Evolutionary conservation across 345 rosid species (phyloP).

Genomic region (Hibiscus trionum): DNA sequence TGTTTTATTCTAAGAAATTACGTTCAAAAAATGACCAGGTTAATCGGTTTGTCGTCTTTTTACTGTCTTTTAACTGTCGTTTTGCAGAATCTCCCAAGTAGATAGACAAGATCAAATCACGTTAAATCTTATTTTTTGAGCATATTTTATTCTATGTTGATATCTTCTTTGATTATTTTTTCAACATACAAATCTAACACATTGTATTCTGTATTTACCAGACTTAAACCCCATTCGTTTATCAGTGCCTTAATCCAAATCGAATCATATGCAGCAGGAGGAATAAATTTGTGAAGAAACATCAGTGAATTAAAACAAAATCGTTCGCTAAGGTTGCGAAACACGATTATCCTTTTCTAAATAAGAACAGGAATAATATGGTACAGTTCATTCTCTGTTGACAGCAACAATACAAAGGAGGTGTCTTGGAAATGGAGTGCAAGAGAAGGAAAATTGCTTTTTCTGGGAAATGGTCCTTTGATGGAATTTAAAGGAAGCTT

Average conservation of each 20-base stretch:
- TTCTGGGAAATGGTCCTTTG: conserved; percentile 17
- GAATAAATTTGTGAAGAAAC: not conserved
- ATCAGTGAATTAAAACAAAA: not conserved
- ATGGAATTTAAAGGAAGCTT: not conserved
- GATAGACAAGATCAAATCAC: too few species aligned
- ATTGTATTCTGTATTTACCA: too few species aligned
- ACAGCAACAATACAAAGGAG: not conserved
- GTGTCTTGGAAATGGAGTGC: conserved; percentile 17
- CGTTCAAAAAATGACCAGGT: too few species aligned
- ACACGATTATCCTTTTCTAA: not conserved
- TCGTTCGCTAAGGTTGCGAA: not conserved
- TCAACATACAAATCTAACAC: too few species aligned
- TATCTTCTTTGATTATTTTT: too few species aligned
- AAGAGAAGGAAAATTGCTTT: conserved; percentile 19
- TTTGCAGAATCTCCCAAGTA: too few species aligned
- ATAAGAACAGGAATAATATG: not conserved
- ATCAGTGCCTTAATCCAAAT: not conserved
- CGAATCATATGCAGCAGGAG: not conserved
- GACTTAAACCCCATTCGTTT: too few species aligned
- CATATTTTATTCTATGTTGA: too few species aligned
- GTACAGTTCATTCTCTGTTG: conserved; percentile 1
- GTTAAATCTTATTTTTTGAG: too few species aligned
- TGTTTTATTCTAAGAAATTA: too few species aligned
- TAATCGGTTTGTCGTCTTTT: too few species aligned
- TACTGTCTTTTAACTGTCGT: too few species aligned